Conservation (phyloP, 1,284 basidiomycete species). For the Kwoniella shivajii region DNA sequence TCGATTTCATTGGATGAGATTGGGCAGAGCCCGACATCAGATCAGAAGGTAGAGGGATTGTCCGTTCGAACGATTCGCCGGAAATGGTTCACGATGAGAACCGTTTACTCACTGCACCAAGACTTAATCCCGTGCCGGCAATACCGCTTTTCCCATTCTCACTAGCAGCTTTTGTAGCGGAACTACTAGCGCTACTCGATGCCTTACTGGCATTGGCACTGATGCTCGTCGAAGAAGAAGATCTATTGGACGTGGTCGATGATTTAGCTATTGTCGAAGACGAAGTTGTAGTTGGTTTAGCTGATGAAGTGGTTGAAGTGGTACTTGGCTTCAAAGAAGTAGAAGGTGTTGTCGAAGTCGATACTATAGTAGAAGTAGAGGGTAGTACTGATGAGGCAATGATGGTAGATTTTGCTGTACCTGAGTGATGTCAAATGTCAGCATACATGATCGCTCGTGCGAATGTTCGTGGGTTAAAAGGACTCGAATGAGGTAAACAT, state of each 20-base stretch:
- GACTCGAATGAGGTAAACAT: neutral
- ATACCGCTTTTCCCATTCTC: constrained; percentile 24
- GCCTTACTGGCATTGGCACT: constrained; percentile 7
- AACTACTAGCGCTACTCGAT: constrained; percentile 9
- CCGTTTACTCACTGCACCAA: constrained; percentile 38
- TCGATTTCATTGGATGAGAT: no score
- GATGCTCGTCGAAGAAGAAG: constrained; percentile 4
- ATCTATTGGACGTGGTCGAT: neutral
- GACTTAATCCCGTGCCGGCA: constrained; percentile 28
- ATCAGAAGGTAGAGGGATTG: no score
- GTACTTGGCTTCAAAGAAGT: constrained; percentile 5
- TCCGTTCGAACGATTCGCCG: no score
- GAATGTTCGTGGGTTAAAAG: neutral
- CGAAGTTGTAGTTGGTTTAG: constrained; percentile 5
- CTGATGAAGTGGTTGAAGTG: constrained; percentile 12
- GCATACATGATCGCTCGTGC: neutral
- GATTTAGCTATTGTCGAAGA: constrained; percentile 5
- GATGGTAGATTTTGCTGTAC: constrained; percentile 1
- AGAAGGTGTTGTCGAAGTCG: neutral
- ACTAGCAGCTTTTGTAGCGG: constrained; percentile 16
- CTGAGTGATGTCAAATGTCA: neutral
- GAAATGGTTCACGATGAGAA: neutral
- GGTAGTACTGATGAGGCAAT: neutral
- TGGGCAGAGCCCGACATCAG: no score
- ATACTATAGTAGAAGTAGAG: constrained; percentile 1